Evolutionary conservation across 495 filamentous ascomycete genomes (phyloP), one percentile per base, ranked within the genome.

Genomic region (Apodospora peruviana): DNA sequence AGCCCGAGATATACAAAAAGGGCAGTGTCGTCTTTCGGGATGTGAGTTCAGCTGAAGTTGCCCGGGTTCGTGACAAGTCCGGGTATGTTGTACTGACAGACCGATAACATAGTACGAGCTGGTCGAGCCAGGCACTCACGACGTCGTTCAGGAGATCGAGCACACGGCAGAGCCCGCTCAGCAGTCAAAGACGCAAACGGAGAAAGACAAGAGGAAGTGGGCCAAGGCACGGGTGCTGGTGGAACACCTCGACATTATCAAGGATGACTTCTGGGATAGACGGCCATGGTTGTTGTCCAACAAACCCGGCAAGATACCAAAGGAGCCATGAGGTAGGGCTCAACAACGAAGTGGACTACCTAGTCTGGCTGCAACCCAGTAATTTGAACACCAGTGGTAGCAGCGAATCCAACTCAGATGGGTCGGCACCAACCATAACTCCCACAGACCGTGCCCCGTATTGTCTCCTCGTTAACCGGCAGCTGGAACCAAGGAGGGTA

Each of bases 241-340:
- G 35, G 82, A 91, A 47, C 90, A 96, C 68, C 69, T 89, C 45
- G 93, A 98, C 67, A 86, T 98, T 59, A 96, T 97, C 62, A 86
- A 84, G 50, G 87, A 96, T 69, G 85, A 86, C 5, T 97, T 98
- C 65, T 98, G 91, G 93, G 77, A 86, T 50, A 73, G 74, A 56
- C 74, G 87, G 57, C 89, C 90, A 7, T 96, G 91, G 88, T 78
- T 98, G 48, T 65, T 96, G 45, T 86, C 81, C 14, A 82, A 84
- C 46, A 86, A 82, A 57, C 80, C 85, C 19, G 83, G 84, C 10
- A 85, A 80, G 59, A 66, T 85, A 45, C 81, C 82, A 3, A 77
- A 74, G 40, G 69, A 82, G 61, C 67, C 65, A 38, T 71, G 48
- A 45, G 11, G 32, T 8, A 5, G 3, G 10, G 9, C 21, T 3